A percentile compares a stretch with the other conserved stretches of the same genome.
phyloP scores from a whole-genome alignment of 768 basidiomycete species.

The Cyathus striatus region DNA sequence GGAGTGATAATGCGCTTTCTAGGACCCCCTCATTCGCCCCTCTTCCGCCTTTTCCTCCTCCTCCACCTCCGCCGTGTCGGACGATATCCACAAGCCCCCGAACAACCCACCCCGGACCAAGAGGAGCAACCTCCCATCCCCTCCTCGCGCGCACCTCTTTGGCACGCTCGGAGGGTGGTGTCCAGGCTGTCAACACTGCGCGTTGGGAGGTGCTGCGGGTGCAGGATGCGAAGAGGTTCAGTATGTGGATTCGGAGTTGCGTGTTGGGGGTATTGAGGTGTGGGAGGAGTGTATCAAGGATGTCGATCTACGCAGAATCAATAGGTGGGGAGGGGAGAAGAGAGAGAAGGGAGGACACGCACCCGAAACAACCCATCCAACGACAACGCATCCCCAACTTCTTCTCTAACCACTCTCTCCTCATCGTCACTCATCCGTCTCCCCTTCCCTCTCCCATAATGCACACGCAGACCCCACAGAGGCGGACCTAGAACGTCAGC shows the following conservation, averaged over 20 bases:
- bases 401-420: conserved; percentile 33
- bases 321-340: background rate
- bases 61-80: too few species aligned
- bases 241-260: conserved; percentile 43
- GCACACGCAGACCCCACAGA: conserved; percentile 62
- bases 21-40: too few species aligned
- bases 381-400: conserved; percentile 55
- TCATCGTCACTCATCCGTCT: too few species aligned
- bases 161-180: conserved; percentile 50
- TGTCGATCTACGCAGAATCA: conserved; percentile 42
- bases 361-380: conserved; percentile 63
- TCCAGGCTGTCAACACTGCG: conserved; percentile 51
- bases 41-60: too few species aligned
- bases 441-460: too few species aligned
- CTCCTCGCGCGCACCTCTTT: conserved; percentile 54
- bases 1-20: too few species aligned
- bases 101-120: too few species aligned
- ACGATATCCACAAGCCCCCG: too few species aligned
- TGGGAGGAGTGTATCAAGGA: conserved; percentile 64
- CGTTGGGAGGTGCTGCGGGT: conserved; percentile 49
- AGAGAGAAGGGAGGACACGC: background rate
- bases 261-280: conserved; percentile 38
- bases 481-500: conserved; percentile 70
- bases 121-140: conserved; percentile 85
- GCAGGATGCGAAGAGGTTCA: conserved; percentile 51